Base-by-base conservation (phyloP, 2,329 filamentous ascomycete genomes). In the Elsinoe batatas region DNA sequence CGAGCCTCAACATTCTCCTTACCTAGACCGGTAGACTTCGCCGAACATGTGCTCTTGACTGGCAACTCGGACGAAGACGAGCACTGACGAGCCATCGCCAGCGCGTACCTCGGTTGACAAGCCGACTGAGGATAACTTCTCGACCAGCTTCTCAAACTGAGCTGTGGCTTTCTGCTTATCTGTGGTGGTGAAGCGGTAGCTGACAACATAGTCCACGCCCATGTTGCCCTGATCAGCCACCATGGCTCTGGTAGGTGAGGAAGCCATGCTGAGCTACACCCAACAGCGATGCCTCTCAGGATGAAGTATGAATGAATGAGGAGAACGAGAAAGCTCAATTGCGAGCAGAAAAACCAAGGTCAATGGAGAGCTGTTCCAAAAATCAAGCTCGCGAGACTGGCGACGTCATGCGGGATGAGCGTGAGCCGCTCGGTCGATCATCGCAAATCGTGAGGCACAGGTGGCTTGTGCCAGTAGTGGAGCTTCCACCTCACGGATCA, bases 171-270 rank as follows among this genome's bases (percentile, higher is more conserved):
- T 77, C 37, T 75, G 71, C 63, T 81, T 82, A 63, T 85, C 88
- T 89, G 63, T 79, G 43, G 81, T 75, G 22, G 83, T 79, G 65
- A 91, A 84, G 57, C 84, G 78, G 72, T 88, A 95, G 65, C 83
- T 81, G 60, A 96, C 79, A 57, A 95, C 89, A 76, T 89, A 96
- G 75, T 96, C 91, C 58, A 95, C 88, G 54, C 87, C 79, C 64
- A 84, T 76, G 64, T 84, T 85, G 51, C 74, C 74, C 60, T 75
- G 66, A 58, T 68, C 63, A 50, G 53, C 18, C n/a, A 67, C 68
- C 57, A 67, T 63, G 57, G 67, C 72, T 71, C 20, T 56, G 17
- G 50, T 44, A 4, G 54, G 57, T 30, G 54, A 49, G 20, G 58
- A 49, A 26, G 57, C 55, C 60, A 61, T 61, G 13, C 35, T 49